A percentile compares a stretch with the other conserved stretches of the same genome.
Conservation (phyloP, 1,284 basidiomycete species). For the Leccinum fuscescens region DNA sequence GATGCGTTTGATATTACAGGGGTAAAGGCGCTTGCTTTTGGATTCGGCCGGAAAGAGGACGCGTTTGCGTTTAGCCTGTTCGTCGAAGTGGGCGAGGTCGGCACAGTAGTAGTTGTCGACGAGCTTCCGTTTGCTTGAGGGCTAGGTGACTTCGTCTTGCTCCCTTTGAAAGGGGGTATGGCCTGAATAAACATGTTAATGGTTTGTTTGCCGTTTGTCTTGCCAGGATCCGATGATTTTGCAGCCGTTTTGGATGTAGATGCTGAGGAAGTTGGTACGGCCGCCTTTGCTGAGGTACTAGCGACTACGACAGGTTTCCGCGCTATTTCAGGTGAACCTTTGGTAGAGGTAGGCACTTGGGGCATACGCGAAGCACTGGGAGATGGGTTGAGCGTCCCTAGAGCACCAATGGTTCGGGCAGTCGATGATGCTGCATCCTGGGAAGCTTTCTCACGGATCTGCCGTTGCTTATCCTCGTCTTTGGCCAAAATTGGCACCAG, state of each 20-base stretch:
- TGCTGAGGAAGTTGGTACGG: slow-evolving; percentile 24
- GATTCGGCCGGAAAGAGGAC: slow-evolving; percentile 80
- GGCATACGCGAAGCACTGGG: slow-evolving; percentile 37
- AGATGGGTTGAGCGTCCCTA: slow-evolving; percentile 35
- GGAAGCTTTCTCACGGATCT: slow-evolving; percentile 74
- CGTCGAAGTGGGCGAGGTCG: slow-evolving; percentile 43
- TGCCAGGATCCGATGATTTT: slow-evolving; percentile 30
- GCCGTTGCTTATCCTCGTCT: slow-evolving; percentile 83
- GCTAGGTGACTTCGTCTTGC: slow-evolving; percentile 37
- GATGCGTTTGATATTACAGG: slow-evolving; percentile 45
- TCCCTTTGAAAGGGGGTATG: slow-evolving; percentile 91
- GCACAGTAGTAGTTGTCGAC: slow-evolving; percentile 34
- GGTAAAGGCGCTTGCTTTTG: slow-evolving; percentile 75
- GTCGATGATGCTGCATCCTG: slow-evolving; percentile 64
- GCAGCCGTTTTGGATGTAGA: slow-evolving; percentile 33
- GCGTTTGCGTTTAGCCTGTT: slow-evolving; percentile 71
- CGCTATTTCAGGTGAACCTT: slow-evolving; percentile 26
- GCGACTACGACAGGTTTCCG: slow-evolving; percentile 36
- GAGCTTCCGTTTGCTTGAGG: slow-evolving; percentile 33
- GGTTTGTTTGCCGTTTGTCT: slow-evolving; percentile 35
- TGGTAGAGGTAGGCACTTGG: slow-evolving; percentile 25
- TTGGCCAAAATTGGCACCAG: slow-evolving; percentile 90
- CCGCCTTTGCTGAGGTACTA: slow-evolving; percentile 36
- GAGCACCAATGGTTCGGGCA: slow-evolving; percentile 63
- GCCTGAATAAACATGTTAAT: slow-evolving; percentile 76